Conservation (phyloP, 257 asterid genomes). For the Przewalskia tangutica region DNA sequence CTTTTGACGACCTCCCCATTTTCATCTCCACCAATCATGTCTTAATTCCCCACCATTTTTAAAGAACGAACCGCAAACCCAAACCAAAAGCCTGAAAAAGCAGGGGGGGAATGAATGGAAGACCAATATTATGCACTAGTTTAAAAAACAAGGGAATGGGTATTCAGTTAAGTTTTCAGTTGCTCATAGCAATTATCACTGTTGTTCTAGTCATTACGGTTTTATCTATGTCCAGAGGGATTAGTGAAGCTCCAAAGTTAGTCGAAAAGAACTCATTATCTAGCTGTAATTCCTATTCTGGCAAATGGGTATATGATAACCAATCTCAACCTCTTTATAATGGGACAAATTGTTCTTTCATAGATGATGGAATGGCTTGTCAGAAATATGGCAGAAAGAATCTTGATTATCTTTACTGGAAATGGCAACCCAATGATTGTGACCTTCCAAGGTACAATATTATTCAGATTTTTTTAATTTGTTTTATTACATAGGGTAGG, state of each 20-base stretch:
- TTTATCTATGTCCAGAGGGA: neutral
- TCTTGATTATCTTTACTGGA: constrained; percentile 29
- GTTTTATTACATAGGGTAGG: no score
- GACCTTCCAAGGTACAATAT: constrained; percentile 34
- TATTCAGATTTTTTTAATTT: neutral
- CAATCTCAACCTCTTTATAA: constrained; percentile 27
- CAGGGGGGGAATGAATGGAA: neutral
- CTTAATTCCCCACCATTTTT: neutral
- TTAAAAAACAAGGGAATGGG: neutral
- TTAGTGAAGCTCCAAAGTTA: neutral
- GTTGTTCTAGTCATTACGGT: constrained; percentile 3
- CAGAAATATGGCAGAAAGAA: constrained; percentile 30
- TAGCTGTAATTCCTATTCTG: constrained; percentile 13
- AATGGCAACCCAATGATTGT: constrained; percentile 52
- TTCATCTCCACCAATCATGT: neutral
- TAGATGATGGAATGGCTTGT: constrained; percentile 25
- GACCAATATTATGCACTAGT: neutral
- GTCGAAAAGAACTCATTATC: neutral
- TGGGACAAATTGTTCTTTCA: constrained; percentile 23
- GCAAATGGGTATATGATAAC: constrained; percentile 23
- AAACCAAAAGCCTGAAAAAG: neutral
- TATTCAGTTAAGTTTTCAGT: neutral
- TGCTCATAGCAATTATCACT: neutral
- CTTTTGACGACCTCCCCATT: no score
- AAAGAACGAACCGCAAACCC: neutral